phyloP scores from a whole-genome alignment of 768 basidiomycete genomes.

The Leucocoprinus leucothites region DNA sequence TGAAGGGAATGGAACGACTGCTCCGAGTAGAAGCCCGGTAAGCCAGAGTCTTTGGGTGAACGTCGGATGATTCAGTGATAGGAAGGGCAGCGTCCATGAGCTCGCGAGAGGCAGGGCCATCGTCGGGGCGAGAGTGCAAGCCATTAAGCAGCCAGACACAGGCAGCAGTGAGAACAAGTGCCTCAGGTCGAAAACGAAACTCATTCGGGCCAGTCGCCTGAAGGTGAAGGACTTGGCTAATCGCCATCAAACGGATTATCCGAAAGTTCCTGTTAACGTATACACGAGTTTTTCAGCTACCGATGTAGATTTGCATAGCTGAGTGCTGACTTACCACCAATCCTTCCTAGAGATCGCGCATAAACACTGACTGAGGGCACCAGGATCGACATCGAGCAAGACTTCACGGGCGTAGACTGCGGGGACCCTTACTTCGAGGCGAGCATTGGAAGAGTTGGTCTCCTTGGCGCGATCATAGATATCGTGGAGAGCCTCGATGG shows the following conservation, averaged over 20 bases:
- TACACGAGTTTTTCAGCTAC: too few relatives aligned
- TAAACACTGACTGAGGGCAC: neutral
- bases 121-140: constrained; percentile 17
- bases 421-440: constrained; percentile 12
- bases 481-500: neutral
- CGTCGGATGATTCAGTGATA: too few relatives aligned
- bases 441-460: neutral
- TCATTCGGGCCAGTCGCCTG: neutral
- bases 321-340: constrained; percentile 15
- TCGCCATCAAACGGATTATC: neutral
- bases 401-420: neutral
- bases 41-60: too few relatives aligned
- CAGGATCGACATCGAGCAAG: neutral
- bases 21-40: too few relatives aligned
- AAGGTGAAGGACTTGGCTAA: neutral
- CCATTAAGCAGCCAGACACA: constrained; percentile 15
- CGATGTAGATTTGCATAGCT: too few relatives aligned
- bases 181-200: too few relatives aligned
- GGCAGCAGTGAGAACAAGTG: constrained; percentile 11
- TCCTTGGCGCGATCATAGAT: neutral
- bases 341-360: neutral
- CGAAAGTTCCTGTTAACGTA: neutral
- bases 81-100: constrained; percentile 12
- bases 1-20: too few relatives aligned
- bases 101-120: constrained; percentile 12